Conservation (phyloP, 2,329 filamentous ascomycete genomes). For the Fusarium pseudoanthophilum region DNA sequence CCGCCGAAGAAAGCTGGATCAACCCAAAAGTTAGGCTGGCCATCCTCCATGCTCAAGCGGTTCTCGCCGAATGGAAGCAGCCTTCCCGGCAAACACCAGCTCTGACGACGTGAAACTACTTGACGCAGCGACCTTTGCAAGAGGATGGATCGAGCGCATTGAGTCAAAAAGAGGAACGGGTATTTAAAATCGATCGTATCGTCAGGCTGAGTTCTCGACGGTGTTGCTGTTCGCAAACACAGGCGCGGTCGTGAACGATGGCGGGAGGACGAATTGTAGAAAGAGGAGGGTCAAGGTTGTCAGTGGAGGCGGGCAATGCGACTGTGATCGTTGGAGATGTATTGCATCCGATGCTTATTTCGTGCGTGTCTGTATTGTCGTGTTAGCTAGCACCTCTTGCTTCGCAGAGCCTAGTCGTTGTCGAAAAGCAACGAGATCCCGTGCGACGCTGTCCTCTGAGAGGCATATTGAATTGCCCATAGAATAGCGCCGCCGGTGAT, state of each 20-base stretch:
- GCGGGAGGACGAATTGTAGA: accelerated
- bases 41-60: accelerated
- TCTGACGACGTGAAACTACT: not conserved
- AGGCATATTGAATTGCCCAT: not conserved
- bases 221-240: not conserved
- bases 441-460: not conserved
- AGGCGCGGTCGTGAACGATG: not conserved
- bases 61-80: not conserved
- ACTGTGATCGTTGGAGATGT: not conserved
- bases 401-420: accelerated
- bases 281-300: too few species aligned
- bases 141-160: not conserved
- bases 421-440: not conserved
- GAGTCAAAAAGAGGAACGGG: not conserved
- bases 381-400: accelerated
- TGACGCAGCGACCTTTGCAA: not conserved
- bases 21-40: accelerated
- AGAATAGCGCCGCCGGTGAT: not conserved
- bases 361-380: accelerated
- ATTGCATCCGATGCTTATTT: not conserved
- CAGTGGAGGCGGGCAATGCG: not conserved
- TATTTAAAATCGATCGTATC: not conserved
- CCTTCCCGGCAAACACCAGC: accelerated
- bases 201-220: accelerated
- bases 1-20: not conserved